Evolutionary conservation across 345 rosid species (phyloP).

Genomic region (Combretum micranthum): DNA sequence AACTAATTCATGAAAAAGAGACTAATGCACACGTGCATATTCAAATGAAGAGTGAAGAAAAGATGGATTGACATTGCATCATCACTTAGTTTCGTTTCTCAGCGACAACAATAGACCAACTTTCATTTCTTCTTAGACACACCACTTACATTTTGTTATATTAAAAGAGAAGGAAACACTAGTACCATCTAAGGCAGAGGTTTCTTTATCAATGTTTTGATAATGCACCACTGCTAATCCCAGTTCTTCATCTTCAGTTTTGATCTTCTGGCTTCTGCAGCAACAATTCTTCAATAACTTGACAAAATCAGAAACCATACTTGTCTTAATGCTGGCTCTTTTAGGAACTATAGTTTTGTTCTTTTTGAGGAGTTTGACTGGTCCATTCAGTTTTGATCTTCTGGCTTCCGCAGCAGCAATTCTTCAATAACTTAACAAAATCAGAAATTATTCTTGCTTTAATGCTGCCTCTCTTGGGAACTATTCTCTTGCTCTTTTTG

Average conservation of each 20-base stretch:
- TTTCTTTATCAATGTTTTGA: no score
- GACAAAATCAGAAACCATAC: neutral
- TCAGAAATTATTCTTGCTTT: neutral
- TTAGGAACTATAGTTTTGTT: neutral
- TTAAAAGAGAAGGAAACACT: no score
- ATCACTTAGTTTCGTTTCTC: no score
- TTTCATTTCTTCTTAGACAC: no score
- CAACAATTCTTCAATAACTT: neutral
- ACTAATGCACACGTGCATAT: no score
- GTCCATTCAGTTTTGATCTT: neutral
- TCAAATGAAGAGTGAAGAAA: no score
- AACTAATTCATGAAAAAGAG: no score
- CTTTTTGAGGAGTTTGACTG: neutral
- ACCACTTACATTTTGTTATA: no score
- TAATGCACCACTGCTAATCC: no score
- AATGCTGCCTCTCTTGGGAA: constrained; percentile 3
- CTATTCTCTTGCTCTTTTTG: neutral
- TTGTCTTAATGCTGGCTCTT: neutral
- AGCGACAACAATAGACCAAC: no score
- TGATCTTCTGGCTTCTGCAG: neutral
- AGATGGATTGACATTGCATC: no score
- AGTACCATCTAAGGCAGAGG: no score
- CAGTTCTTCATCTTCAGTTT: neutral
- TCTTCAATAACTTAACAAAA: neutral
- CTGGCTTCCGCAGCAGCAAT: neutral